These are phyloP conservation scores for Zygotorulaspora florentina DNA, from an alignment of 805 yeast species.

Conservation along the genomic window DNA sequence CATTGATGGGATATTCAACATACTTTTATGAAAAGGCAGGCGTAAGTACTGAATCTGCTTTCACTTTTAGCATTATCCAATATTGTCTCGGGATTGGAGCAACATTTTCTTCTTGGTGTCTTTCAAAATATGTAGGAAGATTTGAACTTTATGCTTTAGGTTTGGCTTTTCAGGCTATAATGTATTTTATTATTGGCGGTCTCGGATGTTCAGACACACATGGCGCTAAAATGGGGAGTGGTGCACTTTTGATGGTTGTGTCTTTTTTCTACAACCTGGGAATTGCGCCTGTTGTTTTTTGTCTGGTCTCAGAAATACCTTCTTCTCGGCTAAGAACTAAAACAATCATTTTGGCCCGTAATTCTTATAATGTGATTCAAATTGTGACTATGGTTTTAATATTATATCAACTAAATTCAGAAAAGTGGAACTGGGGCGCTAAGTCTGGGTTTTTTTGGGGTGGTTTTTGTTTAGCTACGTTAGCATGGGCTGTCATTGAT, in stretches of 20 bases:
- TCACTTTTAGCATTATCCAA: constrained; percentile 45
- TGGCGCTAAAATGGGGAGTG: constrained; percentile 43
- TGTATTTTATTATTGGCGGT: constrained; percentile 44
- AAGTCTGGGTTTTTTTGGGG: constrained; percentile 48
- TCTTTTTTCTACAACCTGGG: constrained; percentile 45
- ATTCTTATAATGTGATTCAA: constrained; percentile 32
- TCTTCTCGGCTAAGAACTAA: constrained; percentile 41
- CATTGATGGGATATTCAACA: constrained; percentile 47
- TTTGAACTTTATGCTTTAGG: constrained; percentile 15
- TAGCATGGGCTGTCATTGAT: constrained; percentile 46
- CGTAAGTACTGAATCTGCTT: constrained; percentile 39
- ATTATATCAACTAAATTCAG: constrained; percentile 51
- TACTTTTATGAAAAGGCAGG: constrained; percentile 51
- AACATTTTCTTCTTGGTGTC: constrained; percentile 26
- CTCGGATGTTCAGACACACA: constrained; percentile 30
- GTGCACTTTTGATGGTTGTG: constrained; percentile 44
- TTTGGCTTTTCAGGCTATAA: constrained; percentile 26
- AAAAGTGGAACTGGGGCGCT: constrained; percentile 45
- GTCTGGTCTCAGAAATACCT: constrained; percentile 41
- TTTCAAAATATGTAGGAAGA: constrained; percentile 14
- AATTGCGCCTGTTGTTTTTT: constrained; percentile 42
- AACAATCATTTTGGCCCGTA: constrained; percentile 41
- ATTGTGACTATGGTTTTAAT: constrained; percentile 38
- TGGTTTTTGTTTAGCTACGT: constrained; percentile 32
- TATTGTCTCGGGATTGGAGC: constrained; percentile 45